Evolutionary conservation across 2,329 filamentous ascomycete genomes (phyloP).

Genomic region (Hyphodiscus sp.): DNA sequence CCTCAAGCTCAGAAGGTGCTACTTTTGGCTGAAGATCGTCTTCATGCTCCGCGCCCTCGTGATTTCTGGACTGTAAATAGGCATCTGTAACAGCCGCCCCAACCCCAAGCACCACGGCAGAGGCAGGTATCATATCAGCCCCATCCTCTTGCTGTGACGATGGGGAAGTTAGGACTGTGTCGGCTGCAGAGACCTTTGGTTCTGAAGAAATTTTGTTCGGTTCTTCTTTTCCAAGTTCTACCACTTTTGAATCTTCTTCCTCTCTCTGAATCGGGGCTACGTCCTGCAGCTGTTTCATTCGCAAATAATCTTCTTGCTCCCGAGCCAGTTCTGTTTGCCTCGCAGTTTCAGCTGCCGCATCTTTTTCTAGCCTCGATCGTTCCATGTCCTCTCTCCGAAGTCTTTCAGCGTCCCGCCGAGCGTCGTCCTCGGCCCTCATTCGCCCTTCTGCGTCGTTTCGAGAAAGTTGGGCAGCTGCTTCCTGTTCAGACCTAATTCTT

Average conservation of each 20-base stretch:
- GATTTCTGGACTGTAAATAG: not conserved
- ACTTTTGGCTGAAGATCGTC: not conserved
- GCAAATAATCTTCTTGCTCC: not conserved
- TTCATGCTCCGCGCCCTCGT: not conserved
- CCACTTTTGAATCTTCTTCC: not conserved
- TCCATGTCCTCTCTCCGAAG: not conserved
- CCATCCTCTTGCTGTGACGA: not conserved
- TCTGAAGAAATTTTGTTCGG: not conserved
- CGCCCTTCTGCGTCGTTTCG: not conserved
- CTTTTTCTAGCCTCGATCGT: not conserved
- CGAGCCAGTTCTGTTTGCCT: not conserved
- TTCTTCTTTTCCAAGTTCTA: not conserved
- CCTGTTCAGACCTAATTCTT: constrained; percentile 8
- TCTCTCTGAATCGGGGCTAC: not conserved
- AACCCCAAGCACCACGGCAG: not conserved
- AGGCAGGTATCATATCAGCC: not conserved
- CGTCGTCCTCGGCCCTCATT: constrained; percentile 1
- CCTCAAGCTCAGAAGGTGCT: not conserved
- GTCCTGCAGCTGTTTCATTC: not conserved
- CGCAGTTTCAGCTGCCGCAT: not conserved
- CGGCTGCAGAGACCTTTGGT: not conserved
- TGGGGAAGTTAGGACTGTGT: not conserved
- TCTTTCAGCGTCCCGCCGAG: not conserved
- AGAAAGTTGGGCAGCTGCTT: constrained; percentile 7
- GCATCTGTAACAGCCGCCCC: not conserved